A percentile compares a stretch with the other conserved stretches of the same genome.
These are phyloP conservation scores for Coleophoma cylindrospora DNA, from an alignment of 2,329 filamentous ascomycete species.

Conservation along the genomic window DNA sequence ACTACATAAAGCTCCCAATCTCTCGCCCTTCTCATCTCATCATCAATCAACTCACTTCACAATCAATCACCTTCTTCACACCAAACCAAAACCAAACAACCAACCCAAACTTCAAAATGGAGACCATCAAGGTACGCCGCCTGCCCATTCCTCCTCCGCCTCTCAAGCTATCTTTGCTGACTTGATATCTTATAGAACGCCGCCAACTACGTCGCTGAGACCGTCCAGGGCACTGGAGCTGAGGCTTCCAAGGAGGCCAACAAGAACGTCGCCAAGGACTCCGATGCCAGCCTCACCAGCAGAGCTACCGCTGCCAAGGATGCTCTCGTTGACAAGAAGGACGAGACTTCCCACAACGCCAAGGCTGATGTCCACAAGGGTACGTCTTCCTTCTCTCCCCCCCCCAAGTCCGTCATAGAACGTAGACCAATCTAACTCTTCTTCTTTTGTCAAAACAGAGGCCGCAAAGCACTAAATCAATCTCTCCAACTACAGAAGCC, in stretches of 20 bases:
- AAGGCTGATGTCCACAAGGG: slow-evolving; percentile 44
- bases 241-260: slow-evolving; percentile 52
- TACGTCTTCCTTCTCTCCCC: slow-evolving; percentile 9
- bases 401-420: neutral
- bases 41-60: slow-evolving; percentile 10
- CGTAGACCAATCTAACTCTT: neutral
- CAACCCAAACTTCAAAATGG: slow-evolving; percentile 24
- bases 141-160: neutral
- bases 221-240: slow-evolving; percentile 40
- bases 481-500: no score
- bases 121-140: slow-evolving; percentile 26
- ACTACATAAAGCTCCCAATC: slow-evolving; percentile 1
- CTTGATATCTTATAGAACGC: slow-evolving; percentile 32
- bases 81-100: slow-evolving; percentile 11
- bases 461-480: slow-evolving; percentile 27
- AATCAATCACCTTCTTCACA: slow-evolving; percentile 11
- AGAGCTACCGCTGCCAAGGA: slow-evolving; percentile 46
- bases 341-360: slow-evolving; percentile 44
- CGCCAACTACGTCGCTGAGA: slow-evolving; percentile 53
- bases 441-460: slow-evolving; percentile 16
- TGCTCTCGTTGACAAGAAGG: slow-evolving; percentile 45
- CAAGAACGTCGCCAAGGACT: slow-evolving; percentile 50
- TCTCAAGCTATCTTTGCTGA: neutral
- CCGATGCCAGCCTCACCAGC: slow-evolving; percentile 34
- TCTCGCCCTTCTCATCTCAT: slow-evolving; percentile 3